These are phyloP conservation scores for Salinomyces thailandicus DNA, from an alignment of 2,329 filamentous ascomycete genomes.

Conservation along the genomic window DNA sequence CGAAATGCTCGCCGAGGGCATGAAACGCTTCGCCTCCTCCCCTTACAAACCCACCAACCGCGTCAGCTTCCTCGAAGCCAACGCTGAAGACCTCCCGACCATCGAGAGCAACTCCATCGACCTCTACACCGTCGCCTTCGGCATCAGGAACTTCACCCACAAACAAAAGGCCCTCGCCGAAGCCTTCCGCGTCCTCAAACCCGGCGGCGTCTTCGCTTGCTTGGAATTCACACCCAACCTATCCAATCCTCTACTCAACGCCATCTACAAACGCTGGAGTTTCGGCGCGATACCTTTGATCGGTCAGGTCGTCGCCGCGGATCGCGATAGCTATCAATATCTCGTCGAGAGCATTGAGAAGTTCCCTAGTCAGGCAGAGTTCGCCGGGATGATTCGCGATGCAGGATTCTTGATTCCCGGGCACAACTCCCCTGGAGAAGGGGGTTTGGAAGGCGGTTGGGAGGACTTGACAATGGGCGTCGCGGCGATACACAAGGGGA, in stretches of 20 bases:
- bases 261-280: constrained; percentile 88
- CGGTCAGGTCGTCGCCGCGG: constrained; percentile 86
- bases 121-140: constrained; percentile 94
- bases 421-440: constrained; percentile 21
- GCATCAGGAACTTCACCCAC: constrained; percentile 93
- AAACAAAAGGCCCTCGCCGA: constrained; percentile 74
- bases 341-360: constrained; percentile 94
- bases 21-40: constrained; percentile 59
- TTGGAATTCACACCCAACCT: constrained; percentile 83
- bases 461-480: constrained; percentile 88
- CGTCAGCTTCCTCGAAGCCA: constrained; percentile 73
- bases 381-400: constrained; percentile 68
- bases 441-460: constrained; percentile 51
- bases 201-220: constrained; percentile 91
- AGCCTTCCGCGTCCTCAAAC: constrained; percentile 79
- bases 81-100: constrained; percentile 64
- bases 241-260: constrained; percentile 65
- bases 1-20: constrained; percentile 83
- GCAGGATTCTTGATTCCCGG: constrained; percentile 79
- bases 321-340: constrained; percentile 95
- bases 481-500: constrained; percentile 90
- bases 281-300: constrained; percentile 91
- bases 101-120: constrained; percentile 68
- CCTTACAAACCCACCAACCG: constrained; percentile 46
- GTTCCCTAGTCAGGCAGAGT: constrained; percentile 79